Conservation (phyloP, 2,329 filamentous ascomycete species). For the Sphaceloma murrayae region DNA sequence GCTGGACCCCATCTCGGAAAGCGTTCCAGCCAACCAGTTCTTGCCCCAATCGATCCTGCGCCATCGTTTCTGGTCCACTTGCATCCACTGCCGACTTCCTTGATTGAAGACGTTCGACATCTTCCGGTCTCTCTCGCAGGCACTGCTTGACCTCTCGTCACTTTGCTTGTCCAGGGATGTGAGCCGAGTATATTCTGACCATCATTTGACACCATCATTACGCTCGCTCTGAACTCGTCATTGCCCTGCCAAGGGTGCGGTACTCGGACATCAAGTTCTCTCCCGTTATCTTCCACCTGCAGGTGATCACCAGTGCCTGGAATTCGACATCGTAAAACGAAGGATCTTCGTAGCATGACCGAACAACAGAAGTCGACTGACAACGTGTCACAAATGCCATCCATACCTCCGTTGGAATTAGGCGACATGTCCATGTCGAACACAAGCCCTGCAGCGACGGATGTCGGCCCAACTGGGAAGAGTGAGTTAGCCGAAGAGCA, state of each 20-base stretch:
- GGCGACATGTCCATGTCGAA: conserved; percentile 8
- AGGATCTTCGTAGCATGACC: not conserved
- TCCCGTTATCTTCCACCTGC: too few relatives aligned
- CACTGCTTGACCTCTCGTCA: not conserved
- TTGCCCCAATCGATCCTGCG: conserved; percentile 10
- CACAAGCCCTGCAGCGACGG: not conserved
- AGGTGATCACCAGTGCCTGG: not conserved
- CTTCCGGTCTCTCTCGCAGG: not conserved
- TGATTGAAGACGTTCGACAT: not conserved
- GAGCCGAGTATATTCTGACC: not conserved
- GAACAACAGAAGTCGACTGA: conserved; percentile 1
- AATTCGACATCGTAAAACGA: not conserved
- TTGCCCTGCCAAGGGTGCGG: too few relatives aligned
- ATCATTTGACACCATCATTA: not conserved
- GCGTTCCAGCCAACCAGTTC: conserved; percentile 12
- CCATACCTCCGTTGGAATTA: conserved; percentile 12
- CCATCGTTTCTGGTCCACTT: conserved; percentile 11
- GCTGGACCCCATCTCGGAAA: too few relatives aligned
- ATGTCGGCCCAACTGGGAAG: not conserved
- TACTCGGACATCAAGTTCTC: too few relatives aligned
- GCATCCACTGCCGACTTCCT: conserved; percentile 3
- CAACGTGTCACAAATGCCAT: not conserved
- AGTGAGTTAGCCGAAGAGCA: not conserved
- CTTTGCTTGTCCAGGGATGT: conserved; percentile 2
- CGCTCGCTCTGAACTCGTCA: not conserved